A percentile compares a stretch with the other conserved stretches of the same genome.
Conservation (phyloP, 352 stramenopile genomes). For the Phytophthora sansomeana region DNA sequence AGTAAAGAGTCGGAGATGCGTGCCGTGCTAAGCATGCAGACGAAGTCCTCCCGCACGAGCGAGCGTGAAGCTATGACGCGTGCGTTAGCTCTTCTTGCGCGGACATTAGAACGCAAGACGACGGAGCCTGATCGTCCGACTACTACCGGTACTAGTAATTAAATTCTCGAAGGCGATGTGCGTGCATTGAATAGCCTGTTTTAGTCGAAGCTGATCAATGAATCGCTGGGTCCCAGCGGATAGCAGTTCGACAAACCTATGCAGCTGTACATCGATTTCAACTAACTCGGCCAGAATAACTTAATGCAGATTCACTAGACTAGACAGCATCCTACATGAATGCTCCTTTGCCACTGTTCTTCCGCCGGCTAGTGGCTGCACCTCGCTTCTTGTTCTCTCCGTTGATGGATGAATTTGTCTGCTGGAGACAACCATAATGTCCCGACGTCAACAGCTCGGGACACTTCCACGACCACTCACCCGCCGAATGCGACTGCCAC, state of each 20-base stretch:
- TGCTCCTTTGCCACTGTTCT: too few relatives aligned
- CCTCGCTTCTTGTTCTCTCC: constrained; percentile 12
- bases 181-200: neutral
- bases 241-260: too few relatives aligned
- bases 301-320: neutral
- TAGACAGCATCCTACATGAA: neutral
- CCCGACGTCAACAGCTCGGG: neutral
- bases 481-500: constrained; percentile 45
- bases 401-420: neutral
- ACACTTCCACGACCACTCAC: constrained; percentile 20
- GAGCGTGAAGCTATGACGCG: constrained; percentile 88
- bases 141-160: constrained; percentile 31
- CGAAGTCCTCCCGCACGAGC: constrained; percentile 80
- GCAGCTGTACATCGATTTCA: too few relatives aligned
- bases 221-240: too few relatives aligned
- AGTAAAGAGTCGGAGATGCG: constrained; percentile 91
- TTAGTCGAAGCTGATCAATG: too few relatives aligned
- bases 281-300: too few relatives aligned
- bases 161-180: constrained; percentile 16
- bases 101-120: constrained; percentile 72
- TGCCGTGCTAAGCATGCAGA: constrained; percentile 83
- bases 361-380: neutral
- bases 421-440: neutral
- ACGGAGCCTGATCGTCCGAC: constrained; percentile 23
- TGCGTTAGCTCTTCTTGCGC: constrained; percentile 76